Percentiles rank a stretch among this genome's conserved stretches.
These are phyloP conservation scores for Ogataea ganodermae DNA, from an alignment of 805 yeast genomes.

Conservation along the genomic window DNA sequence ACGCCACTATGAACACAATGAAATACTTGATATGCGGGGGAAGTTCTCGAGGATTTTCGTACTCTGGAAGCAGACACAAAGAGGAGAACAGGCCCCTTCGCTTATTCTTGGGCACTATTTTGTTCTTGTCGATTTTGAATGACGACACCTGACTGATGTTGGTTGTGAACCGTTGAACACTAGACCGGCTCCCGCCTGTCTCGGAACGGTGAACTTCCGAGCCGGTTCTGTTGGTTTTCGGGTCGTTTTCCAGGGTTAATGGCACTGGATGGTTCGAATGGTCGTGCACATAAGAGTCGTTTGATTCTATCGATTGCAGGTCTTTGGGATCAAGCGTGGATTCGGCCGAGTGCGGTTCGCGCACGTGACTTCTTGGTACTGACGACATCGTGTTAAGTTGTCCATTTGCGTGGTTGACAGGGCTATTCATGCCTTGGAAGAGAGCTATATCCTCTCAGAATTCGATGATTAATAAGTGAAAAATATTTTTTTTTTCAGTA, in stretches of 20 bases:
- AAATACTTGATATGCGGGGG: constrained; percentile 49
- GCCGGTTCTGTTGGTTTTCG: neutral
- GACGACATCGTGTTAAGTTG: neutral
- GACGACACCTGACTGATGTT: constrained; percentile 19
- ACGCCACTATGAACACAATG: constrained; percentile 67
- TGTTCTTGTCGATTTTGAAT: constrained; percentile 27
- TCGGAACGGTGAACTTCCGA: neutral
- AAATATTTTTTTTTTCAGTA: too few relatives aligned
- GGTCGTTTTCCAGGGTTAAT: neutral
- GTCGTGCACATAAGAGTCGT: neutral
- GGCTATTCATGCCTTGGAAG: neutral
- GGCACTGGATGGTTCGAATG: constrained; percentile 1
- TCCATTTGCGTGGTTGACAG: neutral
- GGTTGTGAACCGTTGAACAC: neutral
- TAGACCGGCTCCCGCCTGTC: neutral
- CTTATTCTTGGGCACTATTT: constrained; percentile 39
- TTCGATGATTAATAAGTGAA: neutral
- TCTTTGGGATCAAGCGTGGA: neutral
- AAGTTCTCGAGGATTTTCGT: constrained; percentile 68
- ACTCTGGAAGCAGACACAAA: constrained; percentile 64
- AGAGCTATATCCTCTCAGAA: neutral
- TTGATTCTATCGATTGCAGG: constrained; percentile 1
- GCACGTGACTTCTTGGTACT: neutral
- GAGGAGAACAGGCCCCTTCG: constrained; percentile 61
- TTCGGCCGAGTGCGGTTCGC: neutral